phyloP scores from a whole-genome alignment of 2,329 filamentous ascomycete genomes.

The Bipolaris zeicola region DNA sequence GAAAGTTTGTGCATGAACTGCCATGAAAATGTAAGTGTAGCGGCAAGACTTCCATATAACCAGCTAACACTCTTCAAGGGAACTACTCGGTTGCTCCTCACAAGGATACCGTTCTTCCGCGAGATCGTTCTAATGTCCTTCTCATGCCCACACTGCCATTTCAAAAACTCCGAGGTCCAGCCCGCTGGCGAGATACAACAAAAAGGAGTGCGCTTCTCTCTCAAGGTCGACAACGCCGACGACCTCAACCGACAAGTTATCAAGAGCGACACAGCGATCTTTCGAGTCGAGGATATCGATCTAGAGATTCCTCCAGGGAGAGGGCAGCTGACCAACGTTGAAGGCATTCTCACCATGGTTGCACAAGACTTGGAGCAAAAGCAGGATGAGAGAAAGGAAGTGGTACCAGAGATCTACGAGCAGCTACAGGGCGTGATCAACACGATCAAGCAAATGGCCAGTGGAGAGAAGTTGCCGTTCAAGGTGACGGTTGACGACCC shows the following conservation, averaged over 20 bases:
- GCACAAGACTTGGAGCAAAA: constrained; percentile 80
- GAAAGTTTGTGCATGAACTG: constrained; percentile 63
- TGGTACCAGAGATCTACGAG: constrained; percentile 75
- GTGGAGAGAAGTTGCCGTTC: constrained; percentile 82
- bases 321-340: constrained; percentile 90
- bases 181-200: constrained; percentile 90
- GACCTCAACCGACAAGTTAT: constrained; percentile 89
- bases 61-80: constrained; percentile 62
- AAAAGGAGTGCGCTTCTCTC: constrained; percentile 81
- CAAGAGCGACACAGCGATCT: constrained; percentile 84
- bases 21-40: constrained; percentile 52
- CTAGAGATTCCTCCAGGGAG: constrained; percentile 90
- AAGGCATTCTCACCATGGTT: constrained; percentile 81
- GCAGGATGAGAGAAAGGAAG: constrained; percentile 79
- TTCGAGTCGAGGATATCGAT: constrained; percentile 89
- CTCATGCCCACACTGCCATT: constrained; percentile 83
- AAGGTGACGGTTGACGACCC: constrained; percentile 86
- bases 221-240: constrained; percentile 72
- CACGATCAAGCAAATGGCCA: constrained; percentile 76
- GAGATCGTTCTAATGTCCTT: constrained; percentile 99
- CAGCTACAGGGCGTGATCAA: constrained; percentile 79
- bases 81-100: constrained; percentile 82
- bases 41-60: constrained; percentile 1
- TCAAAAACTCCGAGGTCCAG: constrained; percentile 93
- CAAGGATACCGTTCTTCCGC: constrained; percentile 94